Evolutionary conservation across 768 basidiomycete species (phyloP), one percentile per base, ranked within the genome.

Genomic region (Tulasnella sp.): DNA sequence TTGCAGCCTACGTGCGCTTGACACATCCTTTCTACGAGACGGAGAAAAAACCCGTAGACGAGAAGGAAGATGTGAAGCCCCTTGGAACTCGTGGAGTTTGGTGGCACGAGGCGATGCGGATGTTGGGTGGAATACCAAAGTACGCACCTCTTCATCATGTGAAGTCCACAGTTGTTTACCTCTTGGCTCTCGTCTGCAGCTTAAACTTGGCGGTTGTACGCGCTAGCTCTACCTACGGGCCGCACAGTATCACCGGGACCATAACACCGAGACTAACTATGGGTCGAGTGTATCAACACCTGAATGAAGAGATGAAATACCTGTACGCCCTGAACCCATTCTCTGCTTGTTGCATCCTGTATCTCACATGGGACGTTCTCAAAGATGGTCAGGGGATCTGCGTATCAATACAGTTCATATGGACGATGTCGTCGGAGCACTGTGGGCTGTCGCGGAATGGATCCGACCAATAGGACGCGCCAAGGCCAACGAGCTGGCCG

Each of bases 101-200:
- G 90, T 92, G 88, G 87, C 90, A 92, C 64, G 90, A 92, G 73
- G 81, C 85, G 1, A 73, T 87, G 24, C 78, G 89, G 31, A 79
- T 79, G 68, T 68, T 92, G 61, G 86, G 83, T 21, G 80, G 82
- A 4, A 87, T 91, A 58, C 74, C 81, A 62, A 79, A 80, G 88
- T 89, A 65, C 56, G 77, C 44, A 48, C 60, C 53, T 17, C 25
- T n/a, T n/a, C 25, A 12, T 52, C 38, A 7, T 24, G 30, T 25
- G 7, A 7, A n/a, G 5, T 7, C 5, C 27, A n/a, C 21, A n/a
- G n/a, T n/a, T 29, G 7, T 9, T 52, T 7, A 52, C 22, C 29
- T 52, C 22, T 11, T n/a, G 19, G 7, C n/a, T 25, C 9, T 44
- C n/a, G 1, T 49, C 24, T 24, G 10, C 19, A 59, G 57, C 31